Conservation (phyloP, 345 rosid genomes). For the Linum tenue region DNA sequence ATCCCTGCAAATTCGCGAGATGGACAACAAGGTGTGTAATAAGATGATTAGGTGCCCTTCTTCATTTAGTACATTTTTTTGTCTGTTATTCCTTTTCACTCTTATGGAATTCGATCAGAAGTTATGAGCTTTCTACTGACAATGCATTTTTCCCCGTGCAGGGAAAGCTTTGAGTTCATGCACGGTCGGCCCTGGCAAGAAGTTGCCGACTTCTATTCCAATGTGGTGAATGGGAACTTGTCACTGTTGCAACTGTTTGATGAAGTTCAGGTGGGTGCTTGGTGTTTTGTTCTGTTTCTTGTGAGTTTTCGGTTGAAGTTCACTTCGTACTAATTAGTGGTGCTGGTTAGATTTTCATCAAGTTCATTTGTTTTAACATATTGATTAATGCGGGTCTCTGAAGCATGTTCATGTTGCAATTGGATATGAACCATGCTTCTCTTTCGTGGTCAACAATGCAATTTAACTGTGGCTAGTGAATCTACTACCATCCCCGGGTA, state of each 20-base stretch:
- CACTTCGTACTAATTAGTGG: not conserved
- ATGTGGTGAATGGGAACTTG: conserved; percentile 36
- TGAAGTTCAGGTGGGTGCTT: conserved; percentile 31
- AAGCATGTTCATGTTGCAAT: too few species aligned
- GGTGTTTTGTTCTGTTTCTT: not conserved
- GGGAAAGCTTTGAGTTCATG: conserved; percentile 72
- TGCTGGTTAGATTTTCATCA: not conserved
- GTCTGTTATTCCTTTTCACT: not conserved
- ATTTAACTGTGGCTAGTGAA: too few species aligned
- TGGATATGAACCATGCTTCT: too few species aligned
- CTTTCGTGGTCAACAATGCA: too few species aligned
- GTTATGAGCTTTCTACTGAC: not conserved
- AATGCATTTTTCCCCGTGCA: conserved; percentile 10
- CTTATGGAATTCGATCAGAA: not conserved
- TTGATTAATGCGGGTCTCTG: not conserved
- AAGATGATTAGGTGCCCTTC: not conserved
- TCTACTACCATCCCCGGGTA: too few species aligned
- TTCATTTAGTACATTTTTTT: not conserved
- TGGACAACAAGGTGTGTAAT: conserved; percentile 61
- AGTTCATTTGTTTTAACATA: not conserved
- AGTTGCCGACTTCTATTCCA: conserved; percentile 51
- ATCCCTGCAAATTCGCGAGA: conserved; percentile 52
- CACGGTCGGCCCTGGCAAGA: conserved; percentile 64
- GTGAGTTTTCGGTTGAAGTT: too few species aligned
- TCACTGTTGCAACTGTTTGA: conserved; percentile 39